Base-by-base conservation (phyloP, 208 protist species). In the Acanthamoeba castellanii region DNA sequence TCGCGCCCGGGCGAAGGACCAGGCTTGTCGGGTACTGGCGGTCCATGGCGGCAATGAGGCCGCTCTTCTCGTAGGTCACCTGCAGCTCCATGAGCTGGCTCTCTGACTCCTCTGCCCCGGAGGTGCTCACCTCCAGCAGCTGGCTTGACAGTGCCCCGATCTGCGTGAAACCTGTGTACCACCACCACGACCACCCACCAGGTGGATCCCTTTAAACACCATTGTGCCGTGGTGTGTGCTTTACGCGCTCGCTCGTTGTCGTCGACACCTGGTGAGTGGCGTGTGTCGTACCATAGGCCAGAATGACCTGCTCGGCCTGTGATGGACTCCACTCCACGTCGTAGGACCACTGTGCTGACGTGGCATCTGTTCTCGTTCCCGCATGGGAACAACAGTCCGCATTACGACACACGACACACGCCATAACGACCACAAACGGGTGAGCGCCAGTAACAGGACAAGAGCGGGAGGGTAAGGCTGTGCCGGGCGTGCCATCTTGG, bases 1-100 rank as follows among this genome's bases (percentile, higher is more conserved):
- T 34, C 4, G 5, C 20, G n/a, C 42, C 42, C 6, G 72, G 72
- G 34, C 8, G 20, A 22, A 81, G 72, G 16, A 81, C 32, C 7
- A 81, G 72, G 37, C n/a, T 50, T 11, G 72, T 47, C n/a, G 72
- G 72, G 34, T 81, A 81, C 72, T 81, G 72, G 11, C 72, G n/a
- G n/a, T 47, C 72, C 72, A 81, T 81, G 34, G 11, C 72, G 20
- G 72, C 27, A 8, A 81, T 81, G 34, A 81, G 72, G 5, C 72
- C 72, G 30, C 72, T 81, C 34, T 81, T 81, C 22, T 81, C 72
- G 30, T 81, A 81, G 34, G 72, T 81, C 72, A 47, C 37, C 16
- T 81, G 5, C 32, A 81, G 72, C 18, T 81, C 20, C n/a, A 81
- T 4, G 9, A 81, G 72, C 16, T n/a, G 72, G 3, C 34, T 3